These are phyloP conservation scores for Cutaneotrichosporon cutaneum DNA, from an alignment of 1,284 basidiomycete genomes.

Conservation along the genomic window DNA sequence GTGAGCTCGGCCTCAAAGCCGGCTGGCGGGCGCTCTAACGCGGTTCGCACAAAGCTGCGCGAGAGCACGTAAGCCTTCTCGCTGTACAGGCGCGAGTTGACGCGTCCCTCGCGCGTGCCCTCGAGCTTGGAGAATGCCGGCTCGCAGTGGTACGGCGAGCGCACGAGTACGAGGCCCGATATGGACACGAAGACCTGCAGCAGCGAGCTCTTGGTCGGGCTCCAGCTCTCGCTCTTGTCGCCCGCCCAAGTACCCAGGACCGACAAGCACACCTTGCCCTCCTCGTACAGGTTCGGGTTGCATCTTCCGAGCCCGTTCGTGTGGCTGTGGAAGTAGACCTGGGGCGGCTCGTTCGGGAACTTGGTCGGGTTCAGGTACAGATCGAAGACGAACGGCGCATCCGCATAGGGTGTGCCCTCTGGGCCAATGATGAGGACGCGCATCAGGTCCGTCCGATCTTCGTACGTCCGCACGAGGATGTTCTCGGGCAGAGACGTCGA, in stretches of 20 bases:
- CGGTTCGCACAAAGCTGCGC: constrained; percentile 79
- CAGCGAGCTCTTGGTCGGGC: constrained; percentile 68
- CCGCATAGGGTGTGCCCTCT: constrained; percentile 87
- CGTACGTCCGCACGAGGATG: constrained; percentile 58
- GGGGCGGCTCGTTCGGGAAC: constrained; percentile 81
- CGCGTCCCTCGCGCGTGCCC: constrained; percentile 80
- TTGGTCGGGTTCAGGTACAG: constrained; percentile 79
- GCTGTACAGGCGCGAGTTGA: constrained; percentile 60
- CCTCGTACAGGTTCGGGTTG: constrained; percentile 81
- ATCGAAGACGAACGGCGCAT: constrained; percentile 92
- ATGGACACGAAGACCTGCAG: constrained; percentile 92
- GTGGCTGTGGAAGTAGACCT: constrained; percentile 89
- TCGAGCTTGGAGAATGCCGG: constrained; percentile 84
- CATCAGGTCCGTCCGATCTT: constrained; percentile 78
- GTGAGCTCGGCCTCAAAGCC: constrained; percentile 71
- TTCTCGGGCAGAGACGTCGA: constrained; percentile 66
- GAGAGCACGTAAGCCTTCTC: constrained; percentile 92
- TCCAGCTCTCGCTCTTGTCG: constrained; percentile 82
- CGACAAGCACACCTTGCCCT: constrained; percentile 90
- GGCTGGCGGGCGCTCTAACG: constrained; percentile 71
- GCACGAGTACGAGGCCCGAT: constrained; percentile 86
- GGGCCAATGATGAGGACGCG: constrained; percentile 88
- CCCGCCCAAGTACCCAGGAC: constrained; percentile 90
- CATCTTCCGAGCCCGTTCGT: constrained; percentile 89
- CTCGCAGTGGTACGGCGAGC: constrained; percentile 91